Evolutionary conservation across 768 basidiomycete species (phyloP).

Genomic region (Boletus coccyginus): DNA sequence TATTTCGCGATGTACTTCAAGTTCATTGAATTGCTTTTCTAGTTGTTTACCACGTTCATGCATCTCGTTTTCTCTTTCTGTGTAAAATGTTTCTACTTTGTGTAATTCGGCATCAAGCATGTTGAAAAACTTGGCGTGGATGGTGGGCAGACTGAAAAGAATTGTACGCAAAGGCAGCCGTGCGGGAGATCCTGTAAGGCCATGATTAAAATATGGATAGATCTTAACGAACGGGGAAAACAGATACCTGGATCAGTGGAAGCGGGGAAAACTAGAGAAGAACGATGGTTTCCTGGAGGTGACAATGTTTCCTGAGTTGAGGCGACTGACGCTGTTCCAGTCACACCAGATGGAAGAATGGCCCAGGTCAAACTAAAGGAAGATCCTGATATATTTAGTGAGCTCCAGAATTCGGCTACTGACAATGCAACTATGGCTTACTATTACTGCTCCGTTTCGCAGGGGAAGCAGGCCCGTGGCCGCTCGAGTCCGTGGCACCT

Average conservation of each 20-base stretch:
- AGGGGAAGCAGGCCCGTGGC: neutral
- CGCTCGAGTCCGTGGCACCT: neutral
- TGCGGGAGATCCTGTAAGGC: constrained; percentile 12
- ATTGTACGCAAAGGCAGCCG: constrained; percentile 43
- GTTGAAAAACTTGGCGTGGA: constrained; percentile 74
- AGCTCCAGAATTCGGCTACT: neutral
- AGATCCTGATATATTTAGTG: constrained; percentile 1
- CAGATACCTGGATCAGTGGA: constrained; percentile 14
- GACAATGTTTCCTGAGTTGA: neutral
- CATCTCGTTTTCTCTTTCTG: constrained; percentile 66
- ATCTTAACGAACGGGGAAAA: neutral
- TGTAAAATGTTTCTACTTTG: constrained; percentile 85
- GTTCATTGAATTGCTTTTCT: constrained; percentile 68
- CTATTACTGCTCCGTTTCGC: neutral
- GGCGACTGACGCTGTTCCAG: neutral
- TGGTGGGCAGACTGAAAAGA: constrained; percentile 52
- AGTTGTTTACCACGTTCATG: constrained; percentile 43
- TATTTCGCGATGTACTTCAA: constrained; percentile 62
- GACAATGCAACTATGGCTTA: constrained; percentile 2
- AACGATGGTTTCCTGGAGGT: no score
- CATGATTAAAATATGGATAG: neutral
- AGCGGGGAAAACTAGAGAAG: neutral
- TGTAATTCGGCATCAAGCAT: no score
- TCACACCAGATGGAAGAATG: neutral
- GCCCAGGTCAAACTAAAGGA: constrained; percentile 1